A percentile compares a stretch with the other conserved stretches of the same genome.
phyloP scores from a whole-genome alignment of 306 rosid genomes.

The Elaeagnus macrophylla region DNA sequence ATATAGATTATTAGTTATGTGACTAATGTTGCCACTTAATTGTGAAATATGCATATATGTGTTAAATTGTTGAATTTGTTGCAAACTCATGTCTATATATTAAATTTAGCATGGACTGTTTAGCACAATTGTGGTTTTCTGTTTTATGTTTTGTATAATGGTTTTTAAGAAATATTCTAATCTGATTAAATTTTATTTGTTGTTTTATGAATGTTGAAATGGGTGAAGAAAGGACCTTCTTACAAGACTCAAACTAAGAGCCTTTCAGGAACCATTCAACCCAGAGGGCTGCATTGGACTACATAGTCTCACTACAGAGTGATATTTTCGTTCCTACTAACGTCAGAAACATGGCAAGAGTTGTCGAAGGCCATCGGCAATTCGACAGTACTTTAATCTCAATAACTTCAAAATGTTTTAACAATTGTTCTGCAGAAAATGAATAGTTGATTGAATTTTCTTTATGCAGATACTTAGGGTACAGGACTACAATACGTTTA shows the following conservation, averaged over 20 bases:
- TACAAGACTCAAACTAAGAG: conserved; percentile 51
- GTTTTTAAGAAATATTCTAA: neutral
- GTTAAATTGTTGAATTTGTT: too few species aligned
- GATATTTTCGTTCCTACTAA: conserved; percentile 78
- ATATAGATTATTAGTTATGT: too few species aligned
- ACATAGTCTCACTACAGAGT: conserved; percentile 74
- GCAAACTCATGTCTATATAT: too few species aligned
- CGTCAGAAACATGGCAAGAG: conserved; percentile 87
- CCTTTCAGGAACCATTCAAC: conserved; percentile 65
- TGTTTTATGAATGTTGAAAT: conserved; percentile 14
- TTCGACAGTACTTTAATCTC: conserved; percentile 37
- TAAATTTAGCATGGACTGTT: too few species aligned
- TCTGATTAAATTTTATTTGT: neutral
- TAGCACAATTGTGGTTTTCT: too few species aligned
- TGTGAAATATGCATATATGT: too few species aligned
- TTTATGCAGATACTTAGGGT: conserved; percentile 24
- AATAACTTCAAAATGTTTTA: neutral
- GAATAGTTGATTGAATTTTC: neutral
- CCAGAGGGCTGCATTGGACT: conserved; percentile 91
- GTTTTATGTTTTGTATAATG: neutral
- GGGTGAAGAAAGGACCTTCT: conserved; percentile 74
- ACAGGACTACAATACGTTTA: conserved; percentile 24
- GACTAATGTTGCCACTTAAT: too few species aligned
- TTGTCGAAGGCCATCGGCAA: conserved; percentile 86
- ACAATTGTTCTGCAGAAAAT: neutral